Conservation (phyloP, 768 basidiomycete genomes). For the Amanita exitialis region DNA sequence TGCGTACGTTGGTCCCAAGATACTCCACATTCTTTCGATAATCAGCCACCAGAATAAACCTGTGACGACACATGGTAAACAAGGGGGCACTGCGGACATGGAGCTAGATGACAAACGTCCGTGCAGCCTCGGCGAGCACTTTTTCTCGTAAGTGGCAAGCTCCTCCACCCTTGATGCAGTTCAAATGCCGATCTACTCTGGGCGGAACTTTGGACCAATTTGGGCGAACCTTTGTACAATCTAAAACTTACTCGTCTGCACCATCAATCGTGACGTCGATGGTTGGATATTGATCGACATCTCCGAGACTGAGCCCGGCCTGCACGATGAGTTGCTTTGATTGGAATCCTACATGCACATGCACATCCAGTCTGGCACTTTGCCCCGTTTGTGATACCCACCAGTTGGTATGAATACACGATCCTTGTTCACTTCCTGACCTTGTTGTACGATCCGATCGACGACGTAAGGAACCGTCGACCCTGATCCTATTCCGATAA, state of each 20-base stretch:
- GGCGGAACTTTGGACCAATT: neutral
- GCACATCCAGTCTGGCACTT: neutral
- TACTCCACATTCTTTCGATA: slow-evolving; percentile 85
- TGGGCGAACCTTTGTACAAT: neutral
- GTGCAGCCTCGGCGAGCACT: slow-evolving; percentile 93
- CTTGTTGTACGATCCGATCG: slow-evolving; percentile 85
- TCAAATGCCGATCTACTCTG: slow-evolving; percentile 79
- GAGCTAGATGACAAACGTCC: slow-evolving; percentile 41
- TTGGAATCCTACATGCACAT: slow-evolving; percentile 61
- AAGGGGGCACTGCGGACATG: neutral
- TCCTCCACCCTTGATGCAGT: slow-evolving; percentile 96
- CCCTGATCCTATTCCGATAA: slow-evolving; percentile 86
- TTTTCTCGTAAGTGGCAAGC: slow-evolving; percentile 97
- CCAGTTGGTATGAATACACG: slow-evolving; percentile 90
- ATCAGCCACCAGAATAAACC: slow-evolving; percentile 89
- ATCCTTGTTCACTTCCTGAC: slow-evolving; percentile 58
- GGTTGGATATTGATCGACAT: slow-evolving; percentile 78
- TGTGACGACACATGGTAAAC: slow-evolving; percentile 16
- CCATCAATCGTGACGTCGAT: slow-evolving; percentile 98
- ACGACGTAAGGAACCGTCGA: slow-evolving; percentile 97
- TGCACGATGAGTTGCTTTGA: slow-evolving; percentile 90
- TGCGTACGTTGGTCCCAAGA: slow-evolving; percentile 73
- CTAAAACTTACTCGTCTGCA: slow-evolving; percentile 77
- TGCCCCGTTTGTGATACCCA: slow-evolving; percentile 16
- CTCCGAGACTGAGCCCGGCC: slow-evolving; percentile 69